Base-by-base conservation (phyloP, 768 basidiomycete species). In the Pleurotus salmoneostramineus region DNA sequence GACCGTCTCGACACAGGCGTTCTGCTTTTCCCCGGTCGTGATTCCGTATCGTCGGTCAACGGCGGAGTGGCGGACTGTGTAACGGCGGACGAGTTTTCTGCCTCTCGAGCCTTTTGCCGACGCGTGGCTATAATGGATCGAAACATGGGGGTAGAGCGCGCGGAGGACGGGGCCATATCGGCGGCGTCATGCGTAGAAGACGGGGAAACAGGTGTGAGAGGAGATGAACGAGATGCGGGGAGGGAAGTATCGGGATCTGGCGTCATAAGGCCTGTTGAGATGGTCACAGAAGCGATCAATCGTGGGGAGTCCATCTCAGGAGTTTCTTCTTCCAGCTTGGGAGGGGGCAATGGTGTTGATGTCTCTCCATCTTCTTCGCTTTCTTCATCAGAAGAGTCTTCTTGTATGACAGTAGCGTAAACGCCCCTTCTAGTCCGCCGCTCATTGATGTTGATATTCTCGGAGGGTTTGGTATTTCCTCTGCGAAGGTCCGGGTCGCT, bases 341-440 rank as follows among this genome's bases (percentile, higher is more conserved):
- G 72, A 17, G 50, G 79, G 72, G 56, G 82, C 80, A 51, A 69
- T 70, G 36, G 76, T 78, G 54, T 74, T 70, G n/a, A 77, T 76
- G 27, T 81, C 67, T 17, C 81, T 78, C 33, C 76, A 61, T 50
- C 82, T 42, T 83, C 81, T 49, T 83, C 82, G 27, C 85, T 81
- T 58, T 81, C 83, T 58, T 83, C 83, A 61, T 88, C 86, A 42
- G 82, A 82, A 51, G 83, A 82, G 17, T 84, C 80, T 56, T 79
- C 81, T 58, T 79, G 77, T 60, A 83, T 78, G 61, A 86, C 71
- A 42, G 89, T 81, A 32, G 88, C 87, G 67, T 93, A 93, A 14
- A 93, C 91, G 34, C 91, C 90, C 43, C 91, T 80, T 33, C 91
- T 83, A 50, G 91, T 93, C 61, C 91, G 78, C 40, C 91, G 80